Evolutionary conservation across 768 basidiomycete species (phyloP), one percentile per base, ranked within the genome.

Genomic region (Termitomyces sp.): DNA sequence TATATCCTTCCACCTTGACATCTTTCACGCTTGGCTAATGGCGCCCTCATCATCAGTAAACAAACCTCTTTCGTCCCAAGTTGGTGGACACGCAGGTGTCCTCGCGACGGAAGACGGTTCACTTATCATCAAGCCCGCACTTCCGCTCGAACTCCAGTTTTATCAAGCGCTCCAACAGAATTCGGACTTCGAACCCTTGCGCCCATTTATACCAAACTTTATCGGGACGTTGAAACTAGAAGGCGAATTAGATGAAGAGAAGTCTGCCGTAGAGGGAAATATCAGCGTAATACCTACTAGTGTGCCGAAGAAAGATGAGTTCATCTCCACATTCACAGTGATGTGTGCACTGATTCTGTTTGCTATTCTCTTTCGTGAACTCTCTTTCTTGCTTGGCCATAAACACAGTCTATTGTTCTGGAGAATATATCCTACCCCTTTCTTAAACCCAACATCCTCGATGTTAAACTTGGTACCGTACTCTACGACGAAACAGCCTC

Each of bases 391-490:
- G 20, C 48, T 54, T 14, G 12, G 46, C 46, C 5, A 52, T 60
- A 49, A 62, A 60, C 45, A 77, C 85, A 94, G 77, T 86, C 83
- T 58, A 74, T 96, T 54, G 92, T 96, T 32, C 72, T 99, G 3
- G 88, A 95, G 73, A 98, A 99, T 69, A 73, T 94, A 13, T 72
- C 88, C 2, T 71, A 87, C 62, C 67, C 78, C 1, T 98, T 94
- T 75, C 64, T 72, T 36, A 88, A 85, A 68, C 95, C 95, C 6
- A 93, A 90, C 63, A 81, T 97, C 57, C 76, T 98, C 30, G 96
- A 99, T 69, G 79, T 94, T 68, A 99, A 98, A 71, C 87, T 98
- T 16, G 97, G 97, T 1, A 95, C 89, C 0, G 77, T 88, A 1
- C 79, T 98, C n/a, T 91, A 90, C 61, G 93, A 91, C 52, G 81